Evolutionary conservation across 2,329 filamentous ascomycete species (phyloP).

Genomic region (Arthrobotrys sinensis): DNA sequence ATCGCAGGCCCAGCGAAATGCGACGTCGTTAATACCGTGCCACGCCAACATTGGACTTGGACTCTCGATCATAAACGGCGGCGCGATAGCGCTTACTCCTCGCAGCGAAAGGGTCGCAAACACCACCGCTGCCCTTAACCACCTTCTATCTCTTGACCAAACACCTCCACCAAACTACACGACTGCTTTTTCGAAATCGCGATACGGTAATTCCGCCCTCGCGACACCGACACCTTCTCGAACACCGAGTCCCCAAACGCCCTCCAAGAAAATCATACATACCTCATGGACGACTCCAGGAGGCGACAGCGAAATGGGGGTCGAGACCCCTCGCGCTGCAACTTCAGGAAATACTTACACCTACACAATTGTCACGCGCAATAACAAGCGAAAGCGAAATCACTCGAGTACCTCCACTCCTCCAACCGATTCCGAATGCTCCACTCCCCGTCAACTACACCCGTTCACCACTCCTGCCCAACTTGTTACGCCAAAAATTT

Average conservation of each 20-base stretch:
- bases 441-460: slow-evolving; percentile 38
- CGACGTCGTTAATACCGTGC: slow-evolving; percentile 45
- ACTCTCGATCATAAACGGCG: slow-evolving; percentile 41
- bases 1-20: slow-evolving; percentile 57
- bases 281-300: slow-evolving; percentile 56
- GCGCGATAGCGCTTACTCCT: slow-evolving; percentile 35
- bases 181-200: slow-evolving; percentile 41
- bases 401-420: slow-evolving; percentile 13
- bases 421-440: slow-evolving; percentile 20
- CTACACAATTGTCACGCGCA: slow-evolving; percentile 58
- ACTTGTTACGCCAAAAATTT: slow-evolving; percentile 37
- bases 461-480: slow-evolving; percentile 50
- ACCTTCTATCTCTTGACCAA: slow-evolving; percentile 52
- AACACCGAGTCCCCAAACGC: slow-evolving; percentile 58
- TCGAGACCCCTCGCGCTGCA: slow-evolving; percentile 40
- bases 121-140: slow-evolving; percentile 52
- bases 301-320: slow-evolving; percentile 44
- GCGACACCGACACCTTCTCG: slow-evolving; percentile 56
- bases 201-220: slow-evolving; percentile 46
- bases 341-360: slow-evolving; percentile 50
- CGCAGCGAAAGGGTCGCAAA: slow-evolving; percentile 56
- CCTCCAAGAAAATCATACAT: slow-evolving; percentile 49
- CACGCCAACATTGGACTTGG: slow-evolving; percentile 44
- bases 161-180: slow-evolving; percentile 40
- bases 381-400: slow-evolving; percentile 58